A percentile compares a stretch with the other conserved stretches of the same genome.
Evolutionary conservation across 768 basidiomycete genomes (phyloP).

Genomic region (Rhodotorula toruloides): DNA sequence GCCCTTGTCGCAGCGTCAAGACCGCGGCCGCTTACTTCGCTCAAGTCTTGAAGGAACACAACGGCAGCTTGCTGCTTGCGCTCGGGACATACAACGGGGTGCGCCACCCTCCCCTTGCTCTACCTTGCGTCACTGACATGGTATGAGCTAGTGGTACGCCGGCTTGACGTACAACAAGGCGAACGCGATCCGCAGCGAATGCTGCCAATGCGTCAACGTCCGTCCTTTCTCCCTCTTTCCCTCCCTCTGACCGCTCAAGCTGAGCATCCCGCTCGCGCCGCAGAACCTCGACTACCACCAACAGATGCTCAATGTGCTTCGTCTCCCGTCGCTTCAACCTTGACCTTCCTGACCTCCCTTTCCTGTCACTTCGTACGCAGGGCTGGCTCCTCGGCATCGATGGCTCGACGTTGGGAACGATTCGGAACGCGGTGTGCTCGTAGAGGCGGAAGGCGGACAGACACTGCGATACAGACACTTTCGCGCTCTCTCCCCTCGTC

Average conservation of each 20-base stretch:
- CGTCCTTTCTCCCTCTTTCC: not conserved
- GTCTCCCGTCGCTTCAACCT: too few species aligned
- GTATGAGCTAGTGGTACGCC: constrained; percentile 17
- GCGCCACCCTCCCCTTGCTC: not conserved
- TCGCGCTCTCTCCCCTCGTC: too few species aligned
- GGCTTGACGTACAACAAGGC: constrained; percentile 26
- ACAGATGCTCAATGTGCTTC: constrained; percentile 34
- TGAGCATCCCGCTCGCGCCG: not conserved
- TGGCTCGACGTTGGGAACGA: too few species aligned
- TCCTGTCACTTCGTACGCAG: not conserved
- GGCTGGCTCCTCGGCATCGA: too few species aligned
- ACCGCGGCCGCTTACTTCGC: constrained; percentile 30
- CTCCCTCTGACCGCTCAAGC: too few species aligned
- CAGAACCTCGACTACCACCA: constrained; percentile 35
- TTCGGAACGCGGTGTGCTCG: too few species aligned
- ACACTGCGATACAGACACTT: too few species aligned
- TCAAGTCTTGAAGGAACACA: not conserved
- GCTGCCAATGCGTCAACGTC: constrained; percentile 35
- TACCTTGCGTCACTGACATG: not conserved
- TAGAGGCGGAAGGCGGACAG: too few species aligned
- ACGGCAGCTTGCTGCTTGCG: constrained; percentile 16
- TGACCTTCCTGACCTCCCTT: too few species aligned
- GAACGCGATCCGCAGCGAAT: not conserved
- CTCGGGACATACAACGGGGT: constrained; percentile 29
- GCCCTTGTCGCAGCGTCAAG: constrained; percentile 1